Evolutionary conservation across 169 alveolate genomes (phyloP), one percentile per base, ranked within the genome.

Genomic region (Cryptosporidium baileyi): DNA sequence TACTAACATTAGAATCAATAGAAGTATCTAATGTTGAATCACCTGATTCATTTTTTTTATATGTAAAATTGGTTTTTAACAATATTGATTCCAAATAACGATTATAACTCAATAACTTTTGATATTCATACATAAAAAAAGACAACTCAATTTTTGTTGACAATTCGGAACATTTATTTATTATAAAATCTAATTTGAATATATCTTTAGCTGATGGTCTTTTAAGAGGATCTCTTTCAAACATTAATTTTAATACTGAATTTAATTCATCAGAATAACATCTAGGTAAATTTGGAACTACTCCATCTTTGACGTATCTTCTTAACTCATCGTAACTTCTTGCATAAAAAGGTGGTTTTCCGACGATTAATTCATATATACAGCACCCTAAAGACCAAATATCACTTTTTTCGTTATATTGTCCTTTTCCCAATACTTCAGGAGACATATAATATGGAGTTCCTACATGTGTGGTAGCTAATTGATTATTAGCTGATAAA

Each of bases 381-480:
- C 96, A 93, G 47, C 98, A 95, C 11, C 99, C 99, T 45, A 94
- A 80, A 17, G 98, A 95, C 95, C 97, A 94, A 89, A 94, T 96
- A 63, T 96, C 98, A 85, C 96, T 93, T 80, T 95, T 95, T 89
- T 96, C 98, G 91, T 97, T 97, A 88, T 97, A 97, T 65, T 93
- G 93, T 63, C 93, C 92, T 43, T 95, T 97, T 26, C 93, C 91
- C 15, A 97, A 91, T 45, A 95, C 93, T 82, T 97, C 99, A 0
- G 99, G 99, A 57, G 98, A 94, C 99, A 97, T 96, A 89, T 97
- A 97, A 88, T 96, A 96, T 1, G 99, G 99, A 13, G 98, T 96
- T 11, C 98, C 98, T 9, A 96, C 98, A 65, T 96, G 95, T 0
- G 98, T 95, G 36, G 96, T 91, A 3, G 99, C 98, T 91, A 92